phyloP scores from a whole-genome alignment of 441 rosid genomes.

The Pelargonium exstipulatum region DNA sequence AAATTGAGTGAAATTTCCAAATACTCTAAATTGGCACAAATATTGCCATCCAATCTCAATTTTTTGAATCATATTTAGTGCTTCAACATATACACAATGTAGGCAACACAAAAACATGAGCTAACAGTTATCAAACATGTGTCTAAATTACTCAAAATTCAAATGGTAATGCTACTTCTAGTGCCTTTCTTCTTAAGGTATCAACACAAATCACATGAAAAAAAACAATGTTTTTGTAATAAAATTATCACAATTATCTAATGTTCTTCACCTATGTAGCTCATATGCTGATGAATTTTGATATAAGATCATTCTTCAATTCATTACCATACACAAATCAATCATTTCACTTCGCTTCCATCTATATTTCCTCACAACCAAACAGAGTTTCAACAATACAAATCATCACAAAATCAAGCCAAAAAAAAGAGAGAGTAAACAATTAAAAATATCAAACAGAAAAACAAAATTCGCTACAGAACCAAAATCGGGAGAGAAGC shows the following conservation, averaged over 20 bases:
- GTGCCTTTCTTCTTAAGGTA: too few species aligned
- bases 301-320: not conserved
- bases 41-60: not conserved
- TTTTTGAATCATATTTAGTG: not conserved
- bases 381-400: not conserved
- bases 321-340: not conserved
- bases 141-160: too few species aligned
- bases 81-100: too few species aligned
- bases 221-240: too few species aligned
- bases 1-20: not conserved
- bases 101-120: too few species aligned
- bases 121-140: too few species aligned
- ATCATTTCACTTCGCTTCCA: not conserved
- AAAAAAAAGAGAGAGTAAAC: not conserved
- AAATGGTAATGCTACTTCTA: too few species aligned
- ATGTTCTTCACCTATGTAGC: not conserved
- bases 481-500: not conserved
- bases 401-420: too few species aligned
- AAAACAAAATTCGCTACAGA: too few species aligned
- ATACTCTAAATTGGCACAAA: not conserved
- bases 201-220: too few species aligned
- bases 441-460: not conserved
- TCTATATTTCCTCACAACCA: not conserved
- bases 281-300: not conserved
- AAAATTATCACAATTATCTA: too few species aligned